Evolutionary conservation across 441 rosid genomes (phyloP).

Genomic region (Pelargonium citronellum): DNA sequence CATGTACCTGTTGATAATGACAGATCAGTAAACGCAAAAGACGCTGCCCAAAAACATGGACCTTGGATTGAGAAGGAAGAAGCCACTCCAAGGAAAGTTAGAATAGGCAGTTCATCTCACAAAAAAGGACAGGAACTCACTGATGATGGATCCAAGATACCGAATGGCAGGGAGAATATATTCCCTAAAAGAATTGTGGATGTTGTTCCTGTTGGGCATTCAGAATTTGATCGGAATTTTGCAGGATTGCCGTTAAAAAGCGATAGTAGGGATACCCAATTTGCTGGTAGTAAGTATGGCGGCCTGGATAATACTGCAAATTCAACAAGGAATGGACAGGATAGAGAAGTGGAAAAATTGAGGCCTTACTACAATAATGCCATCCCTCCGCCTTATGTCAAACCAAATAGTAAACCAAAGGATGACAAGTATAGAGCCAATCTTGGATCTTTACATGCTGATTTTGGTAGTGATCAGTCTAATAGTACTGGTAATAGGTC

Average conservation of each 20-base stretch:
- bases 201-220: constrained; percentile 7
- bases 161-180: constrained; percentile 33
- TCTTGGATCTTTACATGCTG: constrained; percentile 31
- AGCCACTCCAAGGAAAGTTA: constrained; percentile 32
- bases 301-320: too few relatives aligned
- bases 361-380: constrained; percentile 33
- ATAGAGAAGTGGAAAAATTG: constrained; percentile 33
- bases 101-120: constrained; percentile 41
- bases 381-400: constrained; percentile 86
- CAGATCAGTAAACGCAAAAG: constrained; percentile 30
- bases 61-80: constrained; percentile 33
- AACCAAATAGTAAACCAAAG: constrained; percentile 45
- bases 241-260: constrained; percentile 27
- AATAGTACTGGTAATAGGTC: constrained; percentile 16
- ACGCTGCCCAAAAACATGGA: constrained; percentile 15
- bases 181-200: constrained; percentile 27
- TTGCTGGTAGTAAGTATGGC: constrained; percentile 24
- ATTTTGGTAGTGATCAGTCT: constrained; percentile 21
- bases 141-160: constrained; percentile 27
- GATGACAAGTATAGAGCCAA: constrained; percentile 34
- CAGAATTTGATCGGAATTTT: constrained; percentile 24
- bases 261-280: constrained; percentile 24
- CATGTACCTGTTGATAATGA: constrained; percentile 28
- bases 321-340: constrained; percentile 23
- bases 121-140: constrained; percentile 30